These are phyloP conservation scores for Globisporangium paddicum DNA, from an alignment of 352 stramenopile genomes.

Conservation along the genomic window DNA sequence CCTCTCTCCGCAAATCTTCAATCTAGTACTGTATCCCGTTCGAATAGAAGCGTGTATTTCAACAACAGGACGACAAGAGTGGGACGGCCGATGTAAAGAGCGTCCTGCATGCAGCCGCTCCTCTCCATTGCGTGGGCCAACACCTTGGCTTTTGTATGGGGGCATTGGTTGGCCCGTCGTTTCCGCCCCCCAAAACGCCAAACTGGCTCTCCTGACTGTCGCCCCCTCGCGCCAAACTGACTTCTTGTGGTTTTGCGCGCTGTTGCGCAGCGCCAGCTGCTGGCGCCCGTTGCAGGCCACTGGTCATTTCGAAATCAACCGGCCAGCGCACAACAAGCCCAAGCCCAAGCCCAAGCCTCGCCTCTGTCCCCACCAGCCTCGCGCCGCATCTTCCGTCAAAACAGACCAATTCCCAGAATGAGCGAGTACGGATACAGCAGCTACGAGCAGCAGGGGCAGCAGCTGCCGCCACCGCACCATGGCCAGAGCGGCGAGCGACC, in stretches of 20 bases:
- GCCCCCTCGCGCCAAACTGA: background rate
- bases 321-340: slow-evolving; percentile 1
- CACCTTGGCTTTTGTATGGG: background rate
- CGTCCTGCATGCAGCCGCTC: background rate
- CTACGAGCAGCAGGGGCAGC: slow-evolving; percentile 9
- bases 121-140: background rate
- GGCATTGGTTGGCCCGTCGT: background rate
- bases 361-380: background rate
- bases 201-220: background rate
- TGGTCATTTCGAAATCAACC: slow-evolving; percentile 13
- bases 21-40: background rate
- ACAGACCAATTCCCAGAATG: slow-evolving; percentile 9
- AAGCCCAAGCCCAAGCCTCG: background rate
- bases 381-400: slow-evolving; percentile 4
- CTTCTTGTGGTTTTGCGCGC: slow-evolving; percentile 6
- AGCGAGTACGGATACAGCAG: slow-evolving; percentile 12
- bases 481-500: slow-evolving; percentile 43
- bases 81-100: slow-evolving; percentile 2
- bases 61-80: background rate
- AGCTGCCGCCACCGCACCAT: slow-evolving; percentile 20
- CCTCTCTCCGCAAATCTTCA: background rate
- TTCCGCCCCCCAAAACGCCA: background rate
- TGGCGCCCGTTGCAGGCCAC: slow-evolving; percentile 1
- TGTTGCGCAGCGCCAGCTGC: slow-evolving; percentile 14
- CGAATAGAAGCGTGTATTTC: background rate